These are phyloP conservation scores for Trichoderma afroharzianum DNA, from an alignment of 2,329 filamentous ascomycete species.

Conservation along the genomic window DNA sequence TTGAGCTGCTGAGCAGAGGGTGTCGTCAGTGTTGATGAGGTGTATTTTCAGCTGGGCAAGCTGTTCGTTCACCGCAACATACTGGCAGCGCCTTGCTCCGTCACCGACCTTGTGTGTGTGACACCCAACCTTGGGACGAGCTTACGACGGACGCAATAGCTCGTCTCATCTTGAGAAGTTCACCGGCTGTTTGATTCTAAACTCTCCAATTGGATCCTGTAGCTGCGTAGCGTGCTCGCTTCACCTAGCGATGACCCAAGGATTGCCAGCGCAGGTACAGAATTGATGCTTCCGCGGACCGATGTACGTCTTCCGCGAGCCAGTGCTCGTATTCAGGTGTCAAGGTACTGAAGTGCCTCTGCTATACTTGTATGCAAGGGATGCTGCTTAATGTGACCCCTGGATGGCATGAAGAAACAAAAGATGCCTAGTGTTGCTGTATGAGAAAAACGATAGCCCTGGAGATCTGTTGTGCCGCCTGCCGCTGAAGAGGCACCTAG, in stretches of 20 bases:
- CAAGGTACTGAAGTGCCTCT: neutral
- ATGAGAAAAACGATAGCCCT: no score
- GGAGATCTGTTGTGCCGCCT: neutral
- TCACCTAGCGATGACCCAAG: neutral
- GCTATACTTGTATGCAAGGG: no score
- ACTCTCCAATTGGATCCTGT: neutral
- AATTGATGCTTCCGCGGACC: neutral
- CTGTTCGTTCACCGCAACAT: neutral
- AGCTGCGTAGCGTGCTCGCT: neutral
- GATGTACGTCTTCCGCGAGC: neutral
- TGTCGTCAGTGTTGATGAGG: no score
- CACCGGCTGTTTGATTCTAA: neutral
- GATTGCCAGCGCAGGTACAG: neutral
- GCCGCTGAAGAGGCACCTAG: no score
- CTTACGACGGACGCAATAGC: neutral
- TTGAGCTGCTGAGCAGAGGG: no score
- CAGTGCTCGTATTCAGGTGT: neutral
- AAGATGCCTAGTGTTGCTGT: neutral
- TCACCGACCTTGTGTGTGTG: neutral
- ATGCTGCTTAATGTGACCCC: neutral
- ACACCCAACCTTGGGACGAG: neutral
- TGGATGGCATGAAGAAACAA: neutral
- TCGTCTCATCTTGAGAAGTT: neutral
- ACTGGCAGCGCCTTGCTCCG: neutral
- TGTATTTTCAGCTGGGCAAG: neutral